Conservation (phyloP, 2,329 filamentous ascomycete species). For the Sporothrix mexicana region DNA sequence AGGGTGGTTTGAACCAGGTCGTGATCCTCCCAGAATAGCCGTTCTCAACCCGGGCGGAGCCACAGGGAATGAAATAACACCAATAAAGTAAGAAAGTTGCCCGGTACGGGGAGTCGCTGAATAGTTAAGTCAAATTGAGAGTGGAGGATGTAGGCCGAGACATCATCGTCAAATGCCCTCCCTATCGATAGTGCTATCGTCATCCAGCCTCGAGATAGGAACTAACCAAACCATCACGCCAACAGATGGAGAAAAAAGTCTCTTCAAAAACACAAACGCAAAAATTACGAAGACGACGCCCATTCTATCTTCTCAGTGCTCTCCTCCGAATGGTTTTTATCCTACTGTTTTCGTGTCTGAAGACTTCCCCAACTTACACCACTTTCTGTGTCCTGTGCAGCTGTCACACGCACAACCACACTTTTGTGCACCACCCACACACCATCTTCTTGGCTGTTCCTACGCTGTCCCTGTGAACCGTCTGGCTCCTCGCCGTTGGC, state of each 20-base stretch:
- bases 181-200: not conserved
- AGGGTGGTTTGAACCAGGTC: not conserved
- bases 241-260: not conserved
- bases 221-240: too few relatives aligned
- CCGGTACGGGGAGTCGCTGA: not conserved
- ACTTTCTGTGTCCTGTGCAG: not conserved
- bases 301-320: not conserved
- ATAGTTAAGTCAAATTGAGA: not conserved
- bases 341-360: not conserved
- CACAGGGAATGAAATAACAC: not conserved
- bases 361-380: not conserved
- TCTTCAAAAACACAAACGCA: not conserved
- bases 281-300: not conserved
- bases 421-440: not conserved
- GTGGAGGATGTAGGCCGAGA: not conserved
- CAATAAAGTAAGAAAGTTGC: slow-evolving; percentile 2
- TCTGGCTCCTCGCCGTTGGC: not conserved
- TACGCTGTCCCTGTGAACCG: not conserved
- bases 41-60: slow-evolving; percentile 5
- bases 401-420: slow-evolving; percentile 8
- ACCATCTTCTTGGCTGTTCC: not conserved
- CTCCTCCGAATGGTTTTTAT: not conserved
- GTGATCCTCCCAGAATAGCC: slow-evolving; percentile 5
- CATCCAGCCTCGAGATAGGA: not conserved
- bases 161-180: not conserved